Percentiles rank a stretch among this genome's conserved stretches.
phyloP scores from a whole-genome alignment of 345 rosid species.

The Populus pruinosa region DNA sequence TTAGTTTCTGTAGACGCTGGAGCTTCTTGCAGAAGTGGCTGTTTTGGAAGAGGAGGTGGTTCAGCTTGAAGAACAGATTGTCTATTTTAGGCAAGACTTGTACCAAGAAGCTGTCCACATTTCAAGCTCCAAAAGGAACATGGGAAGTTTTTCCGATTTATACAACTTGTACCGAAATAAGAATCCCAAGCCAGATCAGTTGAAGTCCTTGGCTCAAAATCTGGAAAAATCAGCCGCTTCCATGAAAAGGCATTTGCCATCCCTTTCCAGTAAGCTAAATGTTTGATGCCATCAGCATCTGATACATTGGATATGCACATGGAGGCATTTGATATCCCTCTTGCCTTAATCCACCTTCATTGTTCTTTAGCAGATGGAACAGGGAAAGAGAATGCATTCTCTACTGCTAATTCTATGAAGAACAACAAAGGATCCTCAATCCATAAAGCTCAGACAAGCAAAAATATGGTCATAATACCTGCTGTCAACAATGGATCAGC shows the following conservation, averaged over 20 bases:
- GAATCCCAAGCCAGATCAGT: constrained; percentile 28
- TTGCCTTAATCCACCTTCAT: not conserved
- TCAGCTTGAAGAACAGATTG: constrained; percentile 77
- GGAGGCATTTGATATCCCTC: not conserved
- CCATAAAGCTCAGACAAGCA: constrained; percentile 27
- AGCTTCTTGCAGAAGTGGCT: constrained; percentile 95
- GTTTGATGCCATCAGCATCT: not conserved
- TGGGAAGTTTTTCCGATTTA: constrained; percentile 31
- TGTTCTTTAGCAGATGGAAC: constrained; percentile 30
- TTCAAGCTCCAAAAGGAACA: constrained; percentile 52
- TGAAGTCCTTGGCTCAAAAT: constrained; percentile 22
- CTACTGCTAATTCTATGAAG: constrained; percentile 27
- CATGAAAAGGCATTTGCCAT: constrained; percentile 16
- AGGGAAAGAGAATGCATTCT: constrained; percentile 43
- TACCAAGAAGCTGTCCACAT: constrained; percentile 68
- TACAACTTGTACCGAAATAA: constrained; percentile 21
- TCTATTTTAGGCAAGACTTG: constrained; percentile 62
- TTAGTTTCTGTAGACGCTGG: constrained; percentile 52
- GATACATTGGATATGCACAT: not conserved
- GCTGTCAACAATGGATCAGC: constrained; percentile 24
- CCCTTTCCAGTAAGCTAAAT: constrained; percentile 37
- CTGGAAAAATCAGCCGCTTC: constrained; percentile 22
- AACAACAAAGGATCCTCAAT: constrained; percentile 25
- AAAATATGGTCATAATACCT: constrained; percentile 35
- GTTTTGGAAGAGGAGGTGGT: constrained; percentile 86